Evolutionary conservation across 2,329 filamentous ascomycete genomes (phyloP).

Genomic region (Seiridium unicorne): DNA sequence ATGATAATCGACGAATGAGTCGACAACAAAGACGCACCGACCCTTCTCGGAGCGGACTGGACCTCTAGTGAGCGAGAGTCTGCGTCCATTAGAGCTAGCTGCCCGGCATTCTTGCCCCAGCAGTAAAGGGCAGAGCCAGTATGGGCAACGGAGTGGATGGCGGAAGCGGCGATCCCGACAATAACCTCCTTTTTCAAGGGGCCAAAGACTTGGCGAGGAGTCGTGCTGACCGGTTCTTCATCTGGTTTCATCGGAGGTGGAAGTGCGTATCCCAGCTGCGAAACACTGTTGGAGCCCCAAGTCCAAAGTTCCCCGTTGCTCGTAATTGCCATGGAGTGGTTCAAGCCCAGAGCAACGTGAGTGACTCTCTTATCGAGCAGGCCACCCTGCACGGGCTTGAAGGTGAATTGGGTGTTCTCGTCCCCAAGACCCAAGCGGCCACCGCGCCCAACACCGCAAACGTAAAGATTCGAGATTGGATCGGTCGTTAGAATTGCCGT

Average conservation of each 20-base stretch:
- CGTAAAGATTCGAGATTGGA: slow-evolving; percentile 83
- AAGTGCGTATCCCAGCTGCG: slow-evolving; percentile 82
- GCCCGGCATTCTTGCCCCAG: slow-evolving; percentile 93
- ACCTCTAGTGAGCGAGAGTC: slow-evolving; percentile 86
- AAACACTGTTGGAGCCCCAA: slow-evolving; percentile 86
- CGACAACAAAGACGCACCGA: slow-evolving; percentile 79
- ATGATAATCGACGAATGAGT: slow-evolving; percentile 66
- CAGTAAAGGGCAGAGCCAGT: slow-evolving; percentile 81
- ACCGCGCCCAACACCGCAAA: slow-evolving; percentile 88
- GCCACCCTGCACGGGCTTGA: slow-evolving; percentile 76
- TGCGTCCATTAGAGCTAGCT: slow-evolving; percentile 90
- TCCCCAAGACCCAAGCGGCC: slow-evolving; percentile 87
- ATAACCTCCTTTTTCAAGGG: slow-evolving; percentile 83
- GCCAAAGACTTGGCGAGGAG: slow-evolving; percentile 87
- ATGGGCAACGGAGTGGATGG: slow-evolving; percentile 87
- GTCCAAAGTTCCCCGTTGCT: slow-evolving; percentile 89
- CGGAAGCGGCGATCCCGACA: slow-evolving; percentile 80
- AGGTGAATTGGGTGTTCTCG: slow-evolving; percentile 85
- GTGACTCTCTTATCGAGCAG: slow-evolving; percentile 72
- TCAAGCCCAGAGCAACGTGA: slow-evolving; percentile 83
- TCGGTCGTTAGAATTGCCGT: slow-evolving; percentile 87
- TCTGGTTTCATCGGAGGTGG: slow-evolving; percentile 67
- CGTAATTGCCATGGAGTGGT: slow-evolving; percentile 84
- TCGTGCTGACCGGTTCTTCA: slow-evolving; percentile 78
- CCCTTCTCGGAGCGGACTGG: slow-evolving; percentile 80